phyloP scores from a whole-genome alignment of 2,329 filamentous ascomycete genomes.

The Coniochaeta sp. region DNA sequence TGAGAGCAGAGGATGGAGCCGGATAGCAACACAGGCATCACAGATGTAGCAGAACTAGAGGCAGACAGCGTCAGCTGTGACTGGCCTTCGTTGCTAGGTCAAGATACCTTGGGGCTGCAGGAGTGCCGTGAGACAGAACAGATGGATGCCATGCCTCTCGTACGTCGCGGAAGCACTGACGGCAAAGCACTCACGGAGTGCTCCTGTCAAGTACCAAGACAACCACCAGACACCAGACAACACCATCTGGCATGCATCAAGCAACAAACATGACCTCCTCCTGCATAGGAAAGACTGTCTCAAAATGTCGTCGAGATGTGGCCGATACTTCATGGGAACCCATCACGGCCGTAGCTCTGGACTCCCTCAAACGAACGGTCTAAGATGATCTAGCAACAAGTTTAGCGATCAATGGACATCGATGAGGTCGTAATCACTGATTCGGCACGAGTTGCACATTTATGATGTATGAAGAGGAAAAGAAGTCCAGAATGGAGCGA shows the following conservation, averaged over 20 bases:
- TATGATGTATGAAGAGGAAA: constrained; percentile 9
- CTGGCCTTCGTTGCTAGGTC: no score
- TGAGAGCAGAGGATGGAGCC: no score
- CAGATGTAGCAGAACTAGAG: no score
- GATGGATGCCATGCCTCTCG: no score
- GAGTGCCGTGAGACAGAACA: no score
- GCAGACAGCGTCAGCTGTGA: no score
- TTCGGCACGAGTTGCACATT: constrained; percentile 9
- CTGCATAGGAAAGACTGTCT: neutral
- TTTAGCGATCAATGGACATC: constrained; percentile 3
- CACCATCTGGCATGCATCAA: neutral
- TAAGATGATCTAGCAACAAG: constrained; percentile 10
- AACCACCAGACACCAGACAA: no score
- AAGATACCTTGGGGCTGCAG: no score
- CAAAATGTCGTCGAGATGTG: neutral
- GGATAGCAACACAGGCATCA: no score
- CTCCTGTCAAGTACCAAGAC: no score
- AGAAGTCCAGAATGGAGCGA: neutral
- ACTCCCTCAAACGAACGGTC: constrained; percentile 14
- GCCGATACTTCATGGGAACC: constrained; percentile 4
- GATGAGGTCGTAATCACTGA: constrained; percentile 6
- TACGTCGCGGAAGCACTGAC: no score
- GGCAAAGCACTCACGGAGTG: no score
- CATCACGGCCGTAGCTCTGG: constrained; percentile 7
- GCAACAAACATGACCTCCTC: neutral